Evolutionary conservation across 2,329 filamentous ascomycete genomes (phyloP).

Genomic region (Alternaria sp.): DNA sequence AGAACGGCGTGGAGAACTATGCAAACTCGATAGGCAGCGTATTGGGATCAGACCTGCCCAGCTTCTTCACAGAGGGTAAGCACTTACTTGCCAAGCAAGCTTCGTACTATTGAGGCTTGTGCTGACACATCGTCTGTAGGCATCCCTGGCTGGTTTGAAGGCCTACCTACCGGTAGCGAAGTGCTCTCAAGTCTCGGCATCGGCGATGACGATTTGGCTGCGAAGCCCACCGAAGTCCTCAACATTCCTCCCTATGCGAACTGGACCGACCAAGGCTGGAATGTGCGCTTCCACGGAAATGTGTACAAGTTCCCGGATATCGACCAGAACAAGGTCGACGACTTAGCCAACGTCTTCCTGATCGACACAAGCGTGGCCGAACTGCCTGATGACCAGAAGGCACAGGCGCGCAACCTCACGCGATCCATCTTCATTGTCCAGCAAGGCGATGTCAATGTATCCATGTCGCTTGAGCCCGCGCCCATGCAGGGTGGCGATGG

Average conservation of each 20-base stretch:
- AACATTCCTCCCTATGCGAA: constrained; percentile 75
- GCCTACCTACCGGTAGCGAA: constrained; percentile 68
- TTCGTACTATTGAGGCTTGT: constrained; percentile 30
- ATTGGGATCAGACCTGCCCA: constrained; percentile 47
- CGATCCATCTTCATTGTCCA: constrained; percentile 78
- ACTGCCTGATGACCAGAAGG: constrained; percentile 66
- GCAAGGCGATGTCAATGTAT: constrained; percentile 70
- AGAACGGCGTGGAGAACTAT: constrained; percentile 42
- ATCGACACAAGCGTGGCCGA: constrained; percentile 69
- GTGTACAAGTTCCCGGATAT: constrained; percentile 82
- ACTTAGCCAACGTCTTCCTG: constrained; percentile 74
- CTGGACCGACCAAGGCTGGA: constrained; percentile 81
- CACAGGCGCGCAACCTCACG: constrained; percentile 76
- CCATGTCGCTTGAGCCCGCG: constrained; percentile 68
- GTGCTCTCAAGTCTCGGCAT: constrained; percentile 71
- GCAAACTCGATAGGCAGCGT: constrained; percentile 46
- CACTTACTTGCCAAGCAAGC: constrained; percentile 6
- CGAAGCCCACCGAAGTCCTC: constrained; percentile 73
- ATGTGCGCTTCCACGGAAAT: constrained; percentile 77
- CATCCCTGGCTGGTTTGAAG: constrained; percentile 70
- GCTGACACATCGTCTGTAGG: constrained; percentile 45
- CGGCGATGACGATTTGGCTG: constrained; percentile 65
- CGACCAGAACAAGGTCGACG: constrained; percentile 68
- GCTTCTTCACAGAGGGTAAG: constrained; percentile 50
- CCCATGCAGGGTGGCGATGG: constrained; percentile 63